A percentile compares a stretch with the other conserved stretches of the same genome.
These are phyloP conservation scores for Pythium volutum DNA, from an alignment of 352 stramenopile species.

Conservation along the genomic window DNA sequence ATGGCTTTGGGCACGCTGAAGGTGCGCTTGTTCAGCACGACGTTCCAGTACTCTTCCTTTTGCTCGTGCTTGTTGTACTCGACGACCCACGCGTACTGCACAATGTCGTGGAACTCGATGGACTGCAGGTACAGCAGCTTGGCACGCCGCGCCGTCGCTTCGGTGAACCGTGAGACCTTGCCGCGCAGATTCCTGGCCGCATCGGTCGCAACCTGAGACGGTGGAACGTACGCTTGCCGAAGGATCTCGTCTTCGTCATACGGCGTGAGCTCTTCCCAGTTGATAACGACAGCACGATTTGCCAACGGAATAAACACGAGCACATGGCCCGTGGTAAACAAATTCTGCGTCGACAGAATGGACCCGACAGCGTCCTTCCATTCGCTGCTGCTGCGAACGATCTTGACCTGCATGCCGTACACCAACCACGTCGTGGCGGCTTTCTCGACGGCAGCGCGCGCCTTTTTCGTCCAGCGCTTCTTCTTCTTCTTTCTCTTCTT, in stretches of 20 bases:
- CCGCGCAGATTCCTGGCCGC: conserved; percentile 36
- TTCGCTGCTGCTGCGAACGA: conserved; percentile 29
- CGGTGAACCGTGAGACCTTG: conserved; percentile 35
- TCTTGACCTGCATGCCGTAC: conserved; percentile 52
- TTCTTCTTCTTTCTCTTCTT: conserved; percentile 24
- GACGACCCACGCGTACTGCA: conserved; percentile 64
- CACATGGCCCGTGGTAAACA: conserved; percentile 54
- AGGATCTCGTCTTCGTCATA: conserved; percentile 44
- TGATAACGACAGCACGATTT: conserved; percentile 53
- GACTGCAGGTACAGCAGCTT: conserved; percentile 60
- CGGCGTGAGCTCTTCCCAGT: conserved; percentile 48
- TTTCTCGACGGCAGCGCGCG: conserved; percentile 32
- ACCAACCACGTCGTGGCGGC: conserved; percentile 47
- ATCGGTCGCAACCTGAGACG: conserved; percentile 28
- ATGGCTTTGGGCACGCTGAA: conserved; percentile 50
- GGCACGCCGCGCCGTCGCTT: conserved; percentile 32
- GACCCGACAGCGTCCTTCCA: conserved; percentile 45
- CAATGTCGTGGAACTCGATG: conserved; percentile 65
- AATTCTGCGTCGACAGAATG: conserved; percentile 64
- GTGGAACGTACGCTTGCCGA: conserved; percentile 40
- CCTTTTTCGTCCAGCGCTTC: conserved; percentile 47
- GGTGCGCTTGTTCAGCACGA: conserved; percentile 64
- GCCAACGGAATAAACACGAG: conserved; percentile 55
- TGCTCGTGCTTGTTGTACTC: conserved; percentile 56
- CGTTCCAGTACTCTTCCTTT: conserved; percentile 69